Base-by-base conservation (phyloP, 768 basidiomycete genomes). In the Rhizopogon sp. region DNA sequence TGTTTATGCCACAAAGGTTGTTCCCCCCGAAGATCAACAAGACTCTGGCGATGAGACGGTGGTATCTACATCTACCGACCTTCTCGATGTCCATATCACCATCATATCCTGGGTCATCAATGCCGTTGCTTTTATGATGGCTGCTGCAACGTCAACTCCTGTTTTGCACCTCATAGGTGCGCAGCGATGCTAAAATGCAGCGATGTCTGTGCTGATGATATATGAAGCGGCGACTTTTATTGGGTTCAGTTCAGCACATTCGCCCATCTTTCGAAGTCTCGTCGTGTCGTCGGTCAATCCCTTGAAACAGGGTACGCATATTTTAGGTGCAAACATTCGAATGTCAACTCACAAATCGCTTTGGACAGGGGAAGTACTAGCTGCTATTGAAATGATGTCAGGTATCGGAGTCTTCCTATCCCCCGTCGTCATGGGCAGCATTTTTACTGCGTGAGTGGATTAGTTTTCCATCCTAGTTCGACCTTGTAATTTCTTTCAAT, bases 381-480 rank as follows among this genome's bases (percentile, higher is more conserved):
- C 68, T 40, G 64, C 64, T 1, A 47, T 70, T 35, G 62, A 63
- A 20, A 70, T 71, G 57, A 61, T 71, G 2, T 20, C 55, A 6
- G 58, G 57, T 11, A 54, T 60, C 3, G 70, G 62, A 29, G 14
- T 7, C 4, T 14, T 60, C 3, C 55, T 70, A 22, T 69, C 70
- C 4, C 66, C 68, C 2, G 29, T 71, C 50, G 52, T 71, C 43
- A 67, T 71, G 66, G 68, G 68, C 6, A 46, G 66, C 40, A 60
- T 70, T 35, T 43, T 70, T 25, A 62, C 64, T 10, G 53, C 57
- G 37, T 59, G 20, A 52, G 58, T 59, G n/a, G 7, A 39, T 58
- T 29, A n/a, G 6, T 17, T 14, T 10, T 50, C 7, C 8, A 28
- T 43, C 9, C 43, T 16, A 29, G 13, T n/a, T 9, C 16, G 47